Conservation (phyloP, 2,329 filamentous ascomycete species). For the Madurella mycetomatis region DNA sequence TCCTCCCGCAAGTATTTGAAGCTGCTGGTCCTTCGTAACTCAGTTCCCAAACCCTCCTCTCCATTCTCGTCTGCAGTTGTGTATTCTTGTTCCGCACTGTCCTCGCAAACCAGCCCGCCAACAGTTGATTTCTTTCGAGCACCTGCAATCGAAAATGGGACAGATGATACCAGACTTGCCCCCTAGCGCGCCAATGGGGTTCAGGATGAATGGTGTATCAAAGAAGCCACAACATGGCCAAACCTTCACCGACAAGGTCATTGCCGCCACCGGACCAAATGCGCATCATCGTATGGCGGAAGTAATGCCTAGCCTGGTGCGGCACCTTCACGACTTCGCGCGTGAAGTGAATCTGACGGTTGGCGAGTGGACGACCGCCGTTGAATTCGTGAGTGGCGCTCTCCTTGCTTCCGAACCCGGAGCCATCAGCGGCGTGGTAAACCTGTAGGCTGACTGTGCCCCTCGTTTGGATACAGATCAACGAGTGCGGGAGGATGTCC, state of each 20-base stretch:
- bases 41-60: not conserved
- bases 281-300: constrained; percentile 54
- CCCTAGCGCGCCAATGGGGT: not conserved
- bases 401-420: not conserved
- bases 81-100: not conserved
- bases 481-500: constrained; percentile 61
- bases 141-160: constrained; percentile 16
- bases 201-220: constrained; percentile 5
- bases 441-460: constrained; percentile 1
- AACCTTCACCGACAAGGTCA: constrained; percentile 58
- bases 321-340: constrained; percentile 64
- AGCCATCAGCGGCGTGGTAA: not conserved
- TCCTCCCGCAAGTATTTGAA: constrained; percentile 6
- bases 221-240: constrained; percentile 26
- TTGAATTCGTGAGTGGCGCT: constrained; percentile 46
- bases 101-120: not conserved
- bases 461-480: constrained; percentile 41
- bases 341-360: constrained; percentile 62
- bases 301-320: constrained; percentile 55
- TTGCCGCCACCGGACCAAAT: constrained; percentile 60
- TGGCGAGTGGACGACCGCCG: constrained; percentile 62
- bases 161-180: constrained; percentile 20
- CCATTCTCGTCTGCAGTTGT: not conserved
- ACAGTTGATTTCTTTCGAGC: not conserved
- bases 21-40: not conserved